A percentile compares a stretch with the other conserved stretches of the same genome.
These are phyloP conservation scores for Aspergillus haitiensis DNA, from an alignment of 495 filamentous ascomycete genomes.

Conservation along the genomic window DNA sequence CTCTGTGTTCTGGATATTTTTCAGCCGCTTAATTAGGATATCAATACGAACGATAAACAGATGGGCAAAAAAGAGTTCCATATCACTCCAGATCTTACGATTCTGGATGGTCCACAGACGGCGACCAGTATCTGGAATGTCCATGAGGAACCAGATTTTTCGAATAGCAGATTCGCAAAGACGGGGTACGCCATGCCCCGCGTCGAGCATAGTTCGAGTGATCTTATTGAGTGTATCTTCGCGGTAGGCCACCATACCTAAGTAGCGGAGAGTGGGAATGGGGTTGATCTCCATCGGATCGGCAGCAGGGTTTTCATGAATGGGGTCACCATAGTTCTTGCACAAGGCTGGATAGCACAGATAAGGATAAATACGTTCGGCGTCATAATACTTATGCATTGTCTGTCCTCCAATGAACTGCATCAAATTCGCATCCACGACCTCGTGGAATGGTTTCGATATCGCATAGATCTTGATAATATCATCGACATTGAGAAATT, in stretches of 20 bases:
- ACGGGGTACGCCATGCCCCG: constrained; percentile 53
- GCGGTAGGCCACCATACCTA: constrained; percentile 53
- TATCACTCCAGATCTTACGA: constrained; percentile 46
- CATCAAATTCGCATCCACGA: constrained; percentile 46
- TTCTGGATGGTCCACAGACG: constrained; percentile 54
- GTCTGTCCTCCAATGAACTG: constrained; percentile 44
- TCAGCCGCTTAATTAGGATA: constrained; percentile 43
- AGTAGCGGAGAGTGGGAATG: constrained; percentile 53
- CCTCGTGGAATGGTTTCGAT: constrained; percentile 54
- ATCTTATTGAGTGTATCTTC: constrained; percentile 54
- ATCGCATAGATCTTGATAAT: constrained; percentile 59
- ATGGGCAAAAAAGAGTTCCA: constrained; percentile 54
- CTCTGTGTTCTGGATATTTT: constrained; percentile 33
- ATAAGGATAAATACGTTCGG: constrained; percentile 50
- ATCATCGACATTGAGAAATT: constrained; percentile 48
- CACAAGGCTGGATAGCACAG: constrained; percentile 44
- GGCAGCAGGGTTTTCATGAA: background rate
- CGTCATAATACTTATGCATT: constrained; percentile 42
- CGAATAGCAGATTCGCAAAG: constrained; percentile 45
- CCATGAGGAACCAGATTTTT: constrained; percentile 69
- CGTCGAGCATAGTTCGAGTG: constrained; percentile 47
- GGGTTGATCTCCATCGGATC: constrained; percentile 16
- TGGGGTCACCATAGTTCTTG: constrained; percentile 35
- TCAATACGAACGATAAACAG: constrained; percentile 63
- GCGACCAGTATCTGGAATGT: constrained; percentile 49